phyloP scores from a whole-genome alignment of 768 basidiomycete genomes.

The Artomyces pyxidatus region DNA sequence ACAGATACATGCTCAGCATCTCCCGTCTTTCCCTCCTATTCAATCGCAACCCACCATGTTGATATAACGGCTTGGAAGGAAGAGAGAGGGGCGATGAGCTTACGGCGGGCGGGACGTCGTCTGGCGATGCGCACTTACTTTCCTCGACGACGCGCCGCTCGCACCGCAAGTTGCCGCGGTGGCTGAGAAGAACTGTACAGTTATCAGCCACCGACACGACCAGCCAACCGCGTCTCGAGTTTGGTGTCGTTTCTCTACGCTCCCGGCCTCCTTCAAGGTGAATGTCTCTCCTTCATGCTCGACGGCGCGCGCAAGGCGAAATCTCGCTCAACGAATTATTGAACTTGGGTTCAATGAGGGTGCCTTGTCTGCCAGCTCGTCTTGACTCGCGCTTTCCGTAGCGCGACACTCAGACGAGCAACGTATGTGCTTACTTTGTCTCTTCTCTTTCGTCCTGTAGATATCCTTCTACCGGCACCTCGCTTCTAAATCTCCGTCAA shows the following conservation, averaged over 20 bases:
- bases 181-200: conserved; percentile 31
- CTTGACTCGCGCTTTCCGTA: conserved; percentile 78
- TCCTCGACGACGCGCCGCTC: conserved; percentile 7
- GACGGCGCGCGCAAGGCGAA: conserved; percentile 14
- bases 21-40: not conserved
- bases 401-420: conserved; percentile 82
- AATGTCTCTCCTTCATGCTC: conserved; percentile 25
- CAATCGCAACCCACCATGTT: conserved; percentile 52
- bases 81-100: too few relatives aligned
- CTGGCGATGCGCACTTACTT: conserved; percentile 18
- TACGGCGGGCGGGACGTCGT: conserved; percentile 18
- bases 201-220: conserved; percentile 17
- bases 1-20: conserved; percentile 2
- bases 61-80: conserved; percentile 16
- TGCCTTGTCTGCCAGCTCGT: conserved; percentile 23
- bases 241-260: conserved; percentile 9
- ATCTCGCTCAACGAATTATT: too few relatives aligned
- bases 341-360: too few relatives aligned
- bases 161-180: conserved; percentile 22
- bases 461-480: conserved; percentile 11
- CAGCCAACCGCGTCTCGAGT: not conserved
- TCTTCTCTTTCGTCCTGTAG: conserved; percentile 19
- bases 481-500: conserved; percentile 24
- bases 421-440: conserved; percentile 23
- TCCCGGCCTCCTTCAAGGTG: conserved; percentile 34